Base-by-base conservation (phyloP, 2,329 filamentous ascomycete species). In the Hymenoscyphus fraxineus region DNA sequence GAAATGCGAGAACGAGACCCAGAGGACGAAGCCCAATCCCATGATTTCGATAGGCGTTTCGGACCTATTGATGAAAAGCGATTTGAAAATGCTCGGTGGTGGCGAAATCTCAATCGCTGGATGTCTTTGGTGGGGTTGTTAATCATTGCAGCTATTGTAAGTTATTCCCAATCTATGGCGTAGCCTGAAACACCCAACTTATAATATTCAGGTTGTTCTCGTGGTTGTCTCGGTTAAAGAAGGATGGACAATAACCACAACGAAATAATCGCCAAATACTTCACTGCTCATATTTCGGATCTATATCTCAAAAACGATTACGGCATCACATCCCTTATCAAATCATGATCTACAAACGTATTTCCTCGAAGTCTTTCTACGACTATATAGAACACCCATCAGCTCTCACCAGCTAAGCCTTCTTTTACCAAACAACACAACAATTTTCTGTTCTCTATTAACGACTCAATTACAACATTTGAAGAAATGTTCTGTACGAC, bases 21-120 rank as follows among this genome's bases (percentile, higher is more conserved):
- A 39, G 64, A 63, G 58, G 67, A 65, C 27, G 67, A 72, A 60
- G 64, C 70, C 32, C 60, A 15, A 35, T 51, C 64, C 9, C 69
- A 71, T 64, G 70, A 75, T 61, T 72, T 71, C 62, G 64, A 61
- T 3, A 67, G 70, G 35, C 67, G 70, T 54, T 73, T 74, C 59
- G 70, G 71, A 6, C 72, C 71, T 10, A 67, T 73, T 65, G 75
- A 75, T 59, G 75, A 76, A 61, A 69, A 69, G 3, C 64, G 73
- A 61, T 76, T 72, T 69, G 80, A 86, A 66, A 88, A 85, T 74
- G 85, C 85, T n/a, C 78, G 79, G 27, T 88, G 85, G 85, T 88
- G 85, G 85, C 80, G 85, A 67, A 85, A 82, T 67, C 76, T 88
- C 51, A 88, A 88, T 74, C 80, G 85, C 58, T 81, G 83, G 75